A percentile compares a stretch with the other conserved stretches of the same genome.
Conservation (phyloP, 2,329 filamentous ascomycete genomes). For the Periglandula ipomoeae region DNA sequence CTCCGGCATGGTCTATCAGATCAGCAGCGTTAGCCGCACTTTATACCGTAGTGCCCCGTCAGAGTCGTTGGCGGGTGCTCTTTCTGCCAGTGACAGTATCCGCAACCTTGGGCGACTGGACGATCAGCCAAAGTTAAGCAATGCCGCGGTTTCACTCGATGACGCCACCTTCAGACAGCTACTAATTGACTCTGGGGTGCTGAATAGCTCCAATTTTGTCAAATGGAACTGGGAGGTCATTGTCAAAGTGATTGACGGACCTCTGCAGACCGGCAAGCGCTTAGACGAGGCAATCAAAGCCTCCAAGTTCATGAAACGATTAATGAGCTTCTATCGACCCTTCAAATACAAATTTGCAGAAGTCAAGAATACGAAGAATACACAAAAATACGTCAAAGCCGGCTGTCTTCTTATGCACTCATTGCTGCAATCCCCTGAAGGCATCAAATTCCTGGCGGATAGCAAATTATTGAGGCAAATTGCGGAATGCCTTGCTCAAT, state of each 20-base stretch:
- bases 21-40: slow-evolving; percentile 92
- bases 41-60: slow-evolving; percentile 68
- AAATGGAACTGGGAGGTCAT: slow-evolving; percentile 99
- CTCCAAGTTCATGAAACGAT: slow-evolving; percentile 90
- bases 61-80: slow-evolving; percentile 24
- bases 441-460: slow-evolving; percentile 74
- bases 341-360: slow-evolving; percentile 96
- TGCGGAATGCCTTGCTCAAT: slow-evolving; percentile 90
- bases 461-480: slow-evolving; percentile 92
- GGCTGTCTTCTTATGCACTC: slow-evolving; percentile 85
- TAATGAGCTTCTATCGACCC: slow-evolving; percentile 90
- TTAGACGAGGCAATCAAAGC: slow-evolving; percentile 90
- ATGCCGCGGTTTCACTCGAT: slow-evolving; percentile 39
- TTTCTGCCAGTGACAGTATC: slow-evolving; percentile 35
- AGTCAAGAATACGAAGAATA: slow-evolving; percentile 80
- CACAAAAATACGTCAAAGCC: slow-evolving; percentile 85
- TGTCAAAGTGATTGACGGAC: slow-evolving; percentile 82
- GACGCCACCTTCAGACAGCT: slow-evolving; percentile 57
- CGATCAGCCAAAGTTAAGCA: slow-evolving; percentile 42
- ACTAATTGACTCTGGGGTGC: slow-evolving; percentile 69
- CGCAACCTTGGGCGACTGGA: slow-evolving; percentile 43
- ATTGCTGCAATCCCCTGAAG: slow-evolving; percentile 76
- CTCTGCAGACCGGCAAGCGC: slow-evolving; percentile 80
- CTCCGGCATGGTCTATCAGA: slow-evolving; percentile 90
- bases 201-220: slow-evolving; percentile 79